Evolutionary conservation across 106 monocot genomes (phyloP), one percentile per base, ranked within the genome.

Genomic region (Dendrobium huoshanense): DNA sequence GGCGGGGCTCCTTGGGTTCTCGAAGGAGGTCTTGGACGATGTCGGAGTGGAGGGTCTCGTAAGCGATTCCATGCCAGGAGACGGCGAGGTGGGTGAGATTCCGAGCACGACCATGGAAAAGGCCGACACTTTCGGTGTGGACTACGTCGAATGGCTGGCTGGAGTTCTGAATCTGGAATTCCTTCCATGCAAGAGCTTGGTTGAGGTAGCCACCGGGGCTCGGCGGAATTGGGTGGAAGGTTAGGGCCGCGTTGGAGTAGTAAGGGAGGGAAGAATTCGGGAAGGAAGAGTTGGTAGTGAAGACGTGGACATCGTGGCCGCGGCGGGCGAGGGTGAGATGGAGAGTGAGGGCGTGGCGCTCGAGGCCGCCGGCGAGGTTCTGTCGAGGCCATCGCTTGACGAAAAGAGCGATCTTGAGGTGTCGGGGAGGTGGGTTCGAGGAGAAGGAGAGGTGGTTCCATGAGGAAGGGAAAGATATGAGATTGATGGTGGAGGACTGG

Each of bases 1-100:
- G 78, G 29, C 87, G 84, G 2, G 84, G 79, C 24, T 87, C 91
- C 0, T 73, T 24, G 1, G 90, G 87, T 4, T 27, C 72, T 6
- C 92, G 88, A 15, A 91, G 81, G 47, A 92, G 84, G 59, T 95
- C 95, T 54, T 89, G 88, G n/a, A 91, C 86, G 67, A 95, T 86
- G 81, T 95, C 92, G 16, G 95, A 95, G 42, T 95, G 92, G 43
- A 95, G 88, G 41, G 91, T 84, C 42, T 95, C 95, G 47, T 95
- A 95, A 49, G 95, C 95, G n/a, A 95, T 92, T 1, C 95, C 92
- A 48, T 95, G 95, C 92, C 92, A 95, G 5, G 95, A 92, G 19
- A 83, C 95, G n/a, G 86, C 95, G 42, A 95, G 85, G 70, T 85
- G 80, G 75, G 65, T 75, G 41, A 95, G 67, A 51, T 86, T 88